Percentiles rank a stretch among this genome's conserved stretches.
Conservation (phyloP, 768 basidiomycete genomes). For the Cystofilobasidium bisporidii region DNA sequence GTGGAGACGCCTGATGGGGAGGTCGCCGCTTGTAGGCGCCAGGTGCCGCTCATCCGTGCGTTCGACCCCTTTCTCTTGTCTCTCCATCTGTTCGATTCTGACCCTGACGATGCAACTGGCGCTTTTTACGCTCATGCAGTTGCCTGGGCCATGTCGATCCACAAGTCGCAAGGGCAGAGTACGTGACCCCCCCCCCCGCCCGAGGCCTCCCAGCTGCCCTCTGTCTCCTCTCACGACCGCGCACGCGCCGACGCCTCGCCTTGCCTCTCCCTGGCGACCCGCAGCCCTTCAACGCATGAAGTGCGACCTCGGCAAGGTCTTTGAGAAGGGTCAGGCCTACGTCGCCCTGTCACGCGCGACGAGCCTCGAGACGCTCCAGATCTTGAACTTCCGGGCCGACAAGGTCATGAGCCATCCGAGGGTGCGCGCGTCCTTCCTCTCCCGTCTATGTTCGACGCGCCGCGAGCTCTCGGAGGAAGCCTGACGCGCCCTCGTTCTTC, state of each 20-base stretch:
- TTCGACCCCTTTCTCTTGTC: not conserved
- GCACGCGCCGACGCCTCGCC: too few relatives aligned
- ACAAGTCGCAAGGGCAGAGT: conserved; percentile 93
- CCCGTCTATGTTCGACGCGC: too few relatives aligned
- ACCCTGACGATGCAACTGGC: conserved; percentile 45
- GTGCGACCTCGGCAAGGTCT: conserved; percentile 83
- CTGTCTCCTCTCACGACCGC: not conserved
- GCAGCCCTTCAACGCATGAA: conserved; percentile 73
- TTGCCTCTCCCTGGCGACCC: not conserved
- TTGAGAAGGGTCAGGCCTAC: conserved; percentile 39
- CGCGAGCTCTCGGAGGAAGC: too few relatives aligned
- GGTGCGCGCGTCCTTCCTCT: too few relatives aligned
- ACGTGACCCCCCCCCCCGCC: not conserved
- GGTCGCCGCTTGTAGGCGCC: conserved; percentile 63
- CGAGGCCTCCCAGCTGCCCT: not conserved
- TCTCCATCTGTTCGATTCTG: not conserved
- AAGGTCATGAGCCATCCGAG: not conserved
- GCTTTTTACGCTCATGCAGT: conserved; percentile 58
- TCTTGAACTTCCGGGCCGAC: not conserved
- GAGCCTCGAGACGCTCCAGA: conserved; percentile 13
- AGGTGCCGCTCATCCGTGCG: conserved; percentile 48
- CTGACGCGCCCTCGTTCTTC: too few relatives aligned
- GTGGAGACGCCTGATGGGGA: conserved; percentile 80
- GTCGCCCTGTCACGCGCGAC: conserved; percentile 10
- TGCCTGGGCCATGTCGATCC: conserved; percentile 91